Evolutionary conservation across 2,329 filamentous ascomycete species (phyloP).

Genomic region (Hirsutella rhossiliensis): DNA sequence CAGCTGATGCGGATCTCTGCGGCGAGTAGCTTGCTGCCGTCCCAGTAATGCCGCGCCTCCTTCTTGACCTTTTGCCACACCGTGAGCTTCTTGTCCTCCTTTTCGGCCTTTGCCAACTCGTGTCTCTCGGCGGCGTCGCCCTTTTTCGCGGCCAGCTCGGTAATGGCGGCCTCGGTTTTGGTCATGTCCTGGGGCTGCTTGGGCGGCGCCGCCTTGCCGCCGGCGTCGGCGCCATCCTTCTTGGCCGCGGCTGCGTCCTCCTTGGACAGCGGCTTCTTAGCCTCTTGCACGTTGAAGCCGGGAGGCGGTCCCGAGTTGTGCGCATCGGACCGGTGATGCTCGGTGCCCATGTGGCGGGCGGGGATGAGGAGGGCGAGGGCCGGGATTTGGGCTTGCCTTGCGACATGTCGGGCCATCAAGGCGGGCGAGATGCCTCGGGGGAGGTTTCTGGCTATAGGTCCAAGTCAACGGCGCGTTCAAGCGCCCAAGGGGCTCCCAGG

Average conservation of each 20-base stretch:
- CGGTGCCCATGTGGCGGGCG: slow-evolving; percentile 43
- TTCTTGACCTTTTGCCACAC: slow-evolving; percentile 90
- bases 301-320: slow-evolving; percentile 60
- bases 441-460: slow-evolving; percentile 28
- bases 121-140: slow-evolving; percentile 48
- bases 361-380: slow-evolving; percentile 47
- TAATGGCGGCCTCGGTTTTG: slow-evolving; percentile 33
- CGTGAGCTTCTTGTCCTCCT: slow-evolving; percentile 77
- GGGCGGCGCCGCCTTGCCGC: slow-evolving; percentile 15
- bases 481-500: too few relatives aligned
- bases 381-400: slow-evolving; percentile 31
- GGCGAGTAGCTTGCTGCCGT: slow-evolving; percentile 88
- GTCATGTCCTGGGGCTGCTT: slow-evolving; percentile 19
- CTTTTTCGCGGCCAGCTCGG: slow-evolving; percentile 53
- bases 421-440: slow-evolving; percentile 34
- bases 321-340: slow-evolving; percentile 40
- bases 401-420: slow-evolving; percentile 33
- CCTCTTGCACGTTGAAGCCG: slow-evolving; percentile 81
- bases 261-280: slow-evolving; percentile 68
- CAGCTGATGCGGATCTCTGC: slow-evolving; percentile 91
- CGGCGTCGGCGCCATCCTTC: slow-evolving; percentile 14
- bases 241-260: slow-evolving; percentile 27
- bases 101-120: slow-evolving; percentile 41
- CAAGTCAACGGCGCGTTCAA: slow-evolving; percentile 6
- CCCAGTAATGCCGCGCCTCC: slow-evolving; percentile 91